Evolutionary conservation across 345 rosid species (phyloP).

Genomic region (Tarenaya hassleriana): DNA sequence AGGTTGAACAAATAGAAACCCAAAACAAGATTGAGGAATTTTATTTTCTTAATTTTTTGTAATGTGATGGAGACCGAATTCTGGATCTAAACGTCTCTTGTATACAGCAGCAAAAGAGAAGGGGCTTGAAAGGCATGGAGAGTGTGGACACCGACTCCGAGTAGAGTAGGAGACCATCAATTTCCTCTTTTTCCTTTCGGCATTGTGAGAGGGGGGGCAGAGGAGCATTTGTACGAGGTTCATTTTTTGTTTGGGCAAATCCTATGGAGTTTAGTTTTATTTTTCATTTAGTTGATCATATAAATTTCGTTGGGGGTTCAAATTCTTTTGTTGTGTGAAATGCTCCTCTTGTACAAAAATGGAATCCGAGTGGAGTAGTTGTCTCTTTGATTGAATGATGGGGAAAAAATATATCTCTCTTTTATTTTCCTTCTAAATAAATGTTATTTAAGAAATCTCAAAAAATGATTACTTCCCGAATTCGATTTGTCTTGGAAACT

Average conservation of each 20-base stretch:
- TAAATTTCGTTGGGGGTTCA: background rate
- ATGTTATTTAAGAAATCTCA: too few relatives aligned
- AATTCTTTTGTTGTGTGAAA: background rate
- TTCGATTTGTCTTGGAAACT: too few relatives aligned
- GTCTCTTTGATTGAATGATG: too few relatives aligned
- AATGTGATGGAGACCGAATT: background rate
- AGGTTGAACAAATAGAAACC: too few relatives aligned
- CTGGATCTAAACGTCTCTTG: too few relatives aligned
- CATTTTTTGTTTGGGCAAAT: background rate
- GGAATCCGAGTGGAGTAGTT: background rate
- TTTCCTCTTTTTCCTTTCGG: background rate
- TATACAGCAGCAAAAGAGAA: conserved; percentile 46
- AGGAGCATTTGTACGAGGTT: conserved; percentile 19
- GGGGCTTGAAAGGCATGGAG: conserved; percentile 66
- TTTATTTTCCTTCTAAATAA: background rate
- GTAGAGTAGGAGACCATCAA: conserved; percentile 24
- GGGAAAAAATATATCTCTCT: conserved; percentile 7
- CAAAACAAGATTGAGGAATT: conserved; percentile 11
- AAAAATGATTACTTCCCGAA: too few relatives aligned
- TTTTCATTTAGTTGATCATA: conserved; percentile 8
- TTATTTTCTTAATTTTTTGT: background rate
- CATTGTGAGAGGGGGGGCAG: background rate
- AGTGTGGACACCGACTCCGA: conserved; percentile 59
- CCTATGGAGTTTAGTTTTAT: background rate
- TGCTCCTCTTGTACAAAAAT: conserved; percentile 18